Percentiles rank a stretch among this genome's conserved stretches.
phyloP scores from a whole-genome alignment of 2,329 filamentous ascomycete species.

The Penicillium italicum region DNA sequence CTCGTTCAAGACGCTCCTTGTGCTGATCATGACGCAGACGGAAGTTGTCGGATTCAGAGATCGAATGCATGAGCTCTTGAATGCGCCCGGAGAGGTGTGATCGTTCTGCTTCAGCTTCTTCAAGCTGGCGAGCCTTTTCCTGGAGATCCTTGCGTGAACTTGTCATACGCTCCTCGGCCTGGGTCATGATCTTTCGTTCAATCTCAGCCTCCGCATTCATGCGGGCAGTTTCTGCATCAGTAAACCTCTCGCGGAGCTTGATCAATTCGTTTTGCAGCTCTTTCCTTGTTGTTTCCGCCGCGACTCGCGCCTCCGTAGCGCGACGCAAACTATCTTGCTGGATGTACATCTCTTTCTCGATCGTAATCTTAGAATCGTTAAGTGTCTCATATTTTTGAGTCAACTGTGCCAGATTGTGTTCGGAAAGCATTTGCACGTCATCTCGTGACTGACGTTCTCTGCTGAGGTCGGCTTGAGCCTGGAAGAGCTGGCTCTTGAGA shows the following conservation, averaged over 20 bases:
- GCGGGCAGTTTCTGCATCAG: slow-evolving; percentile 79
- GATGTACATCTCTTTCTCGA: slow-evolving; percentile 95
- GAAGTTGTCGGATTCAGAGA: slow-evolving; percentile 84
- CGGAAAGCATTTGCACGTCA: slow-evolving; percentile 83
- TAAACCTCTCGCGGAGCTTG: slow-evolving; percentile 75
- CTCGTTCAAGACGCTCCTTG: slow-evolving; percentile 87
- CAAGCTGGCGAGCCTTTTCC: slow-evolving; percentile 69
- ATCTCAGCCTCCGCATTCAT: slow-evolving; percentile 75
- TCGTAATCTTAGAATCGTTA: slow-evolving; percentile 92
- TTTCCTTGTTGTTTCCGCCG: slow-evolving; percentile 82
- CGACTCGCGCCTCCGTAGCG: slow-evolving; percentile 73
- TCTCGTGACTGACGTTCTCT: slow-evolving; percentile 89
- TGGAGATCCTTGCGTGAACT: slow-evolving; percentile 77
- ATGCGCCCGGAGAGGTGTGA: slow-evolving; percentile 73
- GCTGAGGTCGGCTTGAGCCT: slow-evolving; percentile 82
- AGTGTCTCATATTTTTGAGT: slow-evolving; percentile 81
- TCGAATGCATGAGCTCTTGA: slow-evolving; percentile 79
- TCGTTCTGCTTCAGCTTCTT: slow-evolving; percentile 76
- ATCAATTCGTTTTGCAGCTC: slow-evolving; percentile 84
- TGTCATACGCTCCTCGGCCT: slow-evolving; percentile 75
- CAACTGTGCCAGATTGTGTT: slow-evolving; percentile 79
- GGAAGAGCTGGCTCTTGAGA: slow-evolving; percentile 79
- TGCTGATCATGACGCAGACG: slow-evolving; percentile 87
- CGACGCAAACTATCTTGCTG: slow-evolving; percentile 89
- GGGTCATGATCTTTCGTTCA: slow-evolving; percentile 71